Base-by-base conservation (phyloP, 352 stramenopile genomes). In the Aphanomyces euteiches region DNA sequence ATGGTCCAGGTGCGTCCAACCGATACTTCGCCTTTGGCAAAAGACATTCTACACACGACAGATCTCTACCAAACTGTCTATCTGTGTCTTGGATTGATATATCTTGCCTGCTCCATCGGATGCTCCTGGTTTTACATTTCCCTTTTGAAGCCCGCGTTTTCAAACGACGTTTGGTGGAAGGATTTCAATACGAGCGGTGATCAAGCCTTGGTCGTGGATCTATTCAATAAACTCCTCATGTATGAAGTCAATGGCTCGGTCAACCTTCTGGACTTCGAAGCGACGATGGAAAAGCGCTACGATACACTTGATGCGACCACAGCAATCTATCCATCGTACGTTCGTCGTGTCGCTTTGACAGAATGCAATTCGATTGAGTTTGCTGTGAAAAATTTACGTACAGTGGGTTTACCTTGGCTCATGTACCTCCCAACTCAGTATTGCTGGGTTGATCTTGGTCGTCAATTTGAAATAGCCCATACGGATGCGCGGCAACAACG, bases 31-130 rank as follows among this genome's bases (percentile, higher is more conserved):
- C 37, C 36, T 40, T 53, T 34, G 15, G 28, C 0, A 0, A n/a
- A 13, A 8, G 5, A 17, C 21, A 36, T 38, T 13, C 3, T 21
- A 10, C 37, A 41, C 8, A 7, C 0, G 43, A 8, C 37, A 70
- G 64, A 70, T 70, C 64, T 70, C 15, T 70, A 70, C 39, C 61
- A 70, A 63, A 15, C n/a, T 4, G 15, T 48, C 71, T 10, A 67
- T 66, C 7, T 66, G 74, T 58, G 56, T 74, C 36, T 60, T 76
- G 10, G 66, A 76, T 63, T 66, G 54, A 15, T 60, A 67, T 7
- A 66, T 66, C 21, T 74, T 72, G 36, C 73, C 72, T 12, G 58
- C 66, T 28, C 43, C 72, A 3, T 34, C 54, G 12, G 40, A 48
- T 28, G 47, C 64, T 41, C 47, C 61, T 43, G 60, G 60, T 28